phyloP scores from a whole-genome alignment of 805 yeast species.

The Yamadazyma sp. region DNA sequence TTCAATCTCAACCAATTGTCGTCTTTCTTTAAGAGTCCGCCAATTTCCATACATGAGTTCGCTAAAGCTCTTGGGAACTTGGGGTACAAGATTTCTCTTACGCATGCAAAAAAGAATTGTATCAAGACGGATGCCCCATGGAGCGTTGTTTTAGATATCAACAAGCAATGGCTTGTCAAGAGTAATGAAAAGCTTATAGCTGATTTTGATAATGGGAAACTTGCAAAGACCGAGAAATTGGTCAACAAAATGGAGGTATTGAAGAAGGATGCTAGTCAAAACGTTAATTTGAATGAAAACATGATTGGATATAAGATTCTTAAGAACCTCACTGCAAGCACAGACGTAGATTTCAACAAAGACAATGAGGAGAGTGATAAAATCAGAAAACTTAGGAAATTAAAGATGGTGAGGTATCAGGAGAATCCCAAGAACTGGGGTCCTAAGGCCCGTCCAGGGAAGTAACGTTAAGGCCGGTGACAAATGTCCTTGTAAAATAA shows the following conservation, averaged over 20 bases:
- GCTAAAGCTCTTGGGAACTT: conserved; percentile 81
- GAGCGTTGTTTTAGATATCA: conserved; percentile 71
- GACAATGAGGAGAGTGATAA: conserved; percentile 56
- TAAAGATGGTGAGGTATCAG: conserved; percentile 85
- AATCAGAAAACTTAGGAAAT: conserved; percentile 61
- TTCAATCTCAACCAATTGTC: conserved; percentile 77
- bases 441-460: conserved; percentile 81
- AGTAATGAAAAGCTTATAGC: conserved; percentile 29
- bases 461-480: too few relatives aligned
- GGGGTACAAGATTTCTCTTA: conserved; percentile 78
- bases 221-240: conserved; percentile 15
- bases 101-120: conserved; percentile 86
- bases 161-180: conserved; percentile 55
- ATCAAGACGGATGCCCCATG: conserved; percentile 91
- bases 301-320: conserved; percentile 58
- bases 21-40: conserved; percentile 74
- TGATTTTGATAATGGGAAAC: conserved; percentile 18
- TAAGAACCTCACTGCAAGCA: conserved; percentile 32
- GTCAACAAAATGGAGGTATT: conserved; percentile 22
- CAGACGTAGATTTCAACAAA: conserved; percentile 54
- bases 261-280: conserved; percentile 32
- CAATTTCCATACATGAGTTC: conserved; percentile 72
- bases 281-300: conserved; percentile 35
- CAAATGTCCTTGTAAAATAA: too few relatives aligned
- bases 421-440: conserved; percentile 98